These are phyloP conservation scores for Mycena sp. DNA, from an alignment of 1,284 basidiomycete species.

Conservation along the genomic window DNA sequence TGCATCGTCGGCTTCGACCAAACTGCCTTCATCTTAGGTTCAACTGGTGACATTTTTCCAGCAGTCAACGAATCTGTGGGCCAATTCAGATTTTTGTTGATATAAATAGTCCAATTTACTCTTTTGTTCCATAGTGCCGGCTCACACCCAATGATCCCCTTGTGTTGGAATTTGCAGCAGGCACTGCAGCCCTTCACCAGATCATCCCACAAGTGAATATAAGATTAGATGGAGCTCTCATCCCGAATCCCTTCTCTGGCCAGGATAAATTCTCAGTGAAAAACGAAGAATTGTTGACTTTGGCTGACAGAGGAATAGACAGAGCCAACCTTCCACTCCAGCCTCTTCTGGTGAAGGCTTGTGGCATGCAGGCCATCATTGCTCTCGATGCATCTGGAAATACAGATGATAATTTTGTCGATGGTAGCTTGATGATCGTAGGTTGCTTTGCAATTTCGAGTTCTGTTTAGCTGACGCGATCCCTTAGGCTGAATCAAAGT, in stretches of 20 bases:
- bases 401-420: slow-evolving; percentile 18
- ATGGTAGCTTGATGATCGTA: slow-evolving; percentile 20
- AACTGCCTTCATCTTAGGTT: slow-evolving; percentile 19
- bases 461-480: background rate
- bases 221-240: slow-evolving; percentile 11
- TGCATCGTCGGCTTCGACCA: slow-evolving; percentile 27
- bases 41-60: slow-evolving; percentile 22
- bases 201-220: slow-evolving; percentile 17
- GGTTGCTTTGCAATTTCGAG: background rate
- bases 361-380: slow-evolving; percentile 21
- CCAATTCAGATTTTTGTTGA: background rate
- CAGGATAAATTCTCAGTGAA: slow-evolving; percentile 5
- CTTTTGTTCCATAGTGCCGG: background rate
- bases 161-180: slow-evolving; percentile 12
- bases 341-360: slow-evolving; percentile 20
- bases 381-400: slow-evolving; percentile 19
- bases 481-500: slow-evolving; percentile 16
- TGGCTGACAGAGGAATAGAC: slow-evolving; percentile 24
- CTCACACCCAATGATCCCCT: slow-evolving; percentile 1
- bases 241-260: slow-evolving; percentile 25
- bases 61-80: slow-evolving; percentile 19
- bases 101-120: too few relatives aligned
- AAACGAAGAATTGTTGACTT: slow-evolving; percentile 7
- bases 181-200: slow-evolving; percentile 17
- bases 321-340: slow-evolving; percentile 19